Conservation (phyloP, 2,329 filamentous ascomycete genomes). For the Talaromyces sp. region DNA sequence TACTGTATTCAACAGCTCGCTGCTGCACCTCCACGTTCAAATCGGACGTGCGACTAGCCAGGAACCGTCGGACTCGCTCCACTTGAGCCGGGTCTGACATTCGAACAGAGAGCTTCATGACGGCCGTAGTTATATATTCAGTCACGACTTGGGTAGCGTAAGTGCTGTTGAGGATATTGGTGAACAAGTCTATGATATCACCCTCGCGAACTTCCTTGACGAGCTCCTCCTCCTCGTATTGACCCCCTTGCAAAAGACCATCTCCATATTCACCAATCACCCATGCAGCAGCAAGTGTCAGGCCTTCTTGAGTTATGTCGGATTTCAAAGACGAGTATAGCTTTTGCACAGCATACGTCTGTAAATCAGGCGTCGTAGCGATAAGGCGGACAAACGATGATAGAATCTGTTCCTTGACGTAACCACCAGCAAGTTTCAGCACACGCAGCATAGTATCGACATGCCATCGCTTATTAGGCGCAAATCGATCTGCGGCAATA, state of each 20-base stretch:
- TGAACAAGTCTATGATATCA: slow-evolving; percentile 90
- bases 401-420: slow-evolving; percentile 95
- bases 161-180: slow-evolving; percentile 86
- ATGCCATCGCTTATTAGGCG: slow-evolving; percentile 97
- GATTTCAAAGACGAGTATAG: slow-evolving; percentile 87
- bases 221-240: slow-evolving; percentile 91
- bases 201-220: slow-evolving; percentile 78
- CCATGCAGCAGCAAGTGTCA: slow-evolving; percentile 92
- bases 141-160: slow-evolving; percentile 88
- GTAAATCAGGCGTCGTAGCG: slow-evolving; percentile 87
- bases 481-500: slow-evolving; percentile 91
- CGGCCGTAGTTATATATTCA: slow-evolving; percentile 91
- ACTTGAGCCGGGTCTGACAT: slow-evolving; percentile 80
- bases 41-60: slow-evolving; percentile 76
- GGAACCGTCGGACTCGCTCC: slow-evolving; percentile 74
- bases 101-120: slow-evolving; percentile 91
- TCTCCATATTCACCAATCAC: slow-evolving; percentile 97
- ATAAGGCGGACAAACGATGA: slow-evolving; percentile 96
- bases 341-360: slow-evolving; percentile 96
- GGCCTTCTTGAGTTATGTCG: slow-evolving; percentile 94
- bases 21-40: slow-evolving; percentile 95
- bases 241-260: slow-evolving; percentile 78
- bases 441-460: slow-evolving; percentile 96
- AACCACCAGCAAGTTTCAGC: slow-evolving; percentile 88
- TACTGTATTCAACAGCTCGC: slow-evolving; percentile 89